Evolutionary conservation across 2,329 filamentous ascomycete species (phyloP).

Genomic region (Aspergillus felis): DNA sequence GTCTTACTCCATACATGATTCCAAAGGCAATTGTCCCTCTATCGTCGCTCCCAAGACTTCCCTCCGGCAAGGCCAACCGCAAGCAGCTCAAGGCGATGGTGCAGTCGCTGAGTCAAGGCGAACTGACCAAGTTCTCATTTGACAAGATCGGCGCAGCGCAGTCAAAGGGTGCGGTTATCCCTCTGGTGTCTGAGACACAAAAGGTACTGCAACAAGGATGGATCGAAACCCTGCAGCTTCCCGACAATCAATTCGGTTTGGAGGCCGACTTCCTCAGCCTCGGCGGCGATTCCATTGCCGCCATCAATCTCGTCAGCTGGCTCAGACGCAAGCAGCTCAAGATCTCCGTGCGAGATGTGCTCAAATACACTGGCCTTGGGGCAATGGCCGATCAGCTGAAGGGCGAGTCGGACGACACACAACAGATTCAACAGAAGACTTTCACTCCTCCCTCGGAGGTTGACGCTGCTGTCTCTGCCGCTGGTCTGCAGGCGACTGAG

Average conservation of each 20-base stretch:
- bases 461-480: background rate
- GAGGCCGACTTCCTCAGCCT: background rate
- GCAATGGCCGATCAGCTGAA: background rate
- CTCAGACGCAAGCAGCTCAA: background rate
- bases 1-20: background rate
- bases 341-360: background rate
- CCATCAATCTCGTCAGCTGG: background rate
- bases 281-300: background rate
- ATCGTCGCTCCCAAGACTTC: conserved; percentile 5
- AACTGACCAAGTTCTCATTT: background rate
- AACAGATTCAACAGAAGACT: background rate
- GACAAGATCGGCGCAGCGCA: background rate
- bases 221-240: background rate
- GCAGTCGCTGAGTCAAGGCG: background rate
- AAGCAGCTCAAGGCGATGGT: conserved; percentile 1
- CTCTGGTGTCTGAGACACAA: background rate
- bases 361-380: background rate
- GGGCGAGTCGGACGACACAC: background rate
- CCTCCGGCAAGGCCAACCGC: conserved; percentile 2
- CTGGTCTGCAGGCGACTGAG: background rate
- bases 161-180: background rate
- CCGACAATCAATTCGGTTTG: background rate
- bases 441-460: background rate
- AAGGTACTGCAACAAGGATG: background rate
- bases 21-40: background rate